A percentile compares a stretch with the other conserved stretches of the same genome.
These are phyloP conservation scores for Lentinula aciculospora DNA, from an alignment of 768 basidiomycete genomes.

Conservation along the genomic window DNA sequence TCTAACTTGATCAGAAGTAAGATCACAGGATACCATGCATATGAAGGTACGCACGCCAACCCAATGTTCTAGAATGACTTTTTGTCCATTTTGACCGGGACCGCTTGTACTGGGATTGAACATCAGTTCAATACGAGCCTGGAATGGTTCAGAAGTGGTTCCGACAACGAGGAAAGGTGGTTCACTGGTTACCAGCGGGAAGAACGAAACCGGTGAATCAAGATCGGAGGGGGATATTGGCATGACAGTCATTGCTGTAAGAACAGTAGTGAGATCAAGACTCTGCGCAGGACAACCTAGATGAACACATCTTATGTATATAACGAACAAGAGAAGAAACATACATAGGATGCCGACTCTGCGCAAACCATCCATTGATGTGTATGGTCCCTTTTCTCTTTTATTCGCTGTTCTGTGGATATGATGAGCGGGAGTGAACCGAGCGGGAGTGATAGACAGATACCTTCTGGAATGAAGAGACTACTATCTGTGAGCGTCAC, in stretches of 20 bases:
- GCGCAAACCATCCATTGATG: constrained; percentile 55
- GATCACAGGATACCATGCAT: background rate
- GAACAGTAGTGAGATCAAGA: constrained; percentile 39
- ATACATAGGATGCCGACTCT: constrained; percentile 47
- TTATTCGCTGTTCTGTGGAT: constrained; percentile 23
- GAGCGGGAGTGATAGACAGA: constrained; percentile 5
- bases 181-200: constrained; percentile 15
- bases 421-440: background rate
- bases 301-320: background rate
- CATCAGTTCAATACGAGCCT: constrained; percentile 39
- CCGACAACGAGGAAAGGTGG: constrained; percentile 45
- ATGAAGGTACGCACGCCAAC: constrained; percentile 34
- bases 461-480: constrained; percentile 39
- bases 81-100: constrained; percentile 25
- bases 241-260: constrained; percentile 32
- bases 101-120: constrained; percentile 29
- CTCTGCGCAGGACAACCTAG: constrained; percentile 9
- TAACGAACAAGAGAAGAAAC: constrained; percentile 9
- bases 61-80: constrained; percentile 45
- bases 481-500: constrained; percentile 44
- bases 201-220: constrained; percentile 11
- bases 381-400: constrained; percentile 21
- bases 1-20: constrained; percentile 30
- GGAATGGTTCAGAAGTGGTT: constrained; percentile 33
- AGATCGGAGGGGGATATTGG: constrained; percentile 15